phyloP scores from a whole-genome alignment of 2,329 filamentous ascomycete species.

The Neopestalotiopsis clavispora region DNA sequence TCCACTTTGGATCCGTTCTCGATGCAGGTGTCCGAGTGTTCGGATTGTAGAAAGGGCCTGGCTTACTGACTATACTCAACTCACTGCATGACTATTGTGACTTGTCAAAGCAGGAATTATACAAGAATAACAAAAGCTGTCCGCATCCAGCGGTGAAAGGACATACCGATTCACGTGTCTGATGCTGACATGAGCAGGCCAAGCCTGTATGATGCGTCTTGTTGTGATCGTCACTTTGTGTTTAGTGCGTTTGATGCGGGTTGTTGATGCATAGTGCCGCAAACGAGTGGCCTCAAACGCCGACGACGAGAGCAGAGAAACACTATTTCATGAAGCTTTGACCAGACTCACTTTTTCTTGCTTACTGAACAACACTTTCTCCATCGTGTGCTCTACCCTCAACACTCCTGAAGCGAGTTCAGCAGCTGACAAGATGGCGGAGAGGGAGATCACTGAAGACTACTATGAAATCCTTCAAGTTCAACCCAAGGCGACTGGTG shows the following conservation, averaged over 20 bases:
- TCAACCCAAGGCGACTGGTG: not conserved
- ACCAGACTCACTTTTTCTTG: not conserved
- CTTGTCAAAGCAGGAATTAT: not conserved
- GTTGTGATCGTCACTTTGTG: not conserved
- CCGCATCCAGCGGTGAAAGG: too few species aligned
- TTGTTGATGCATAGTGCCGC: not conserved
- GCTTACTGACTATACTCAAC: not conserved
- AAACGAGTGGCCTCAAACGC: not conserved
- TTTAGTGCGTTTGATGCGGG: not conserved
- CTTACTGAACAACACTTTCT: not conserved
- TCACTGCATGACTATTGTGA: not conserved
- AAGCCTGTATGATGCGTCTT: not conserved
- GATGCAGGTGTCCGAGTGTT: not conserved
- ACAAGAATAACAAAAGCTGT: too few species aligned
- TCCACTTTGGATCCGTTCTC: not conserved
- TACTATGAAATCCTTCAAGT: constrained; percentile 1
- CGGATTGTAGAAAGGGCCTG: not conserved
- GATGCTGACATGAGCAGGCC: too few species aligned
- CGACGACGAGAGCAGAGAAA: not conserved
- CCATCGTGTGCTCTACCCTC: not conserved
- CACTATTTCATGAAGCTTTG: not conserved
- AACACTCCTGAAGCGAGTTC: not conserved
- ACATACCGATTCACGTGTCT: too few species aligned
- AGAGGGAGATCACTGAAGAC: constrained; percentile 7
- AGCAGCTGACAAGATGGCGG: not conserved